Evolutionary conservation across 495 filamentous ascomycete genomes (phyloP), one percentile per base, ranked within the genome.

Genomic region (Trichodelitschia bisporula): DNA sequence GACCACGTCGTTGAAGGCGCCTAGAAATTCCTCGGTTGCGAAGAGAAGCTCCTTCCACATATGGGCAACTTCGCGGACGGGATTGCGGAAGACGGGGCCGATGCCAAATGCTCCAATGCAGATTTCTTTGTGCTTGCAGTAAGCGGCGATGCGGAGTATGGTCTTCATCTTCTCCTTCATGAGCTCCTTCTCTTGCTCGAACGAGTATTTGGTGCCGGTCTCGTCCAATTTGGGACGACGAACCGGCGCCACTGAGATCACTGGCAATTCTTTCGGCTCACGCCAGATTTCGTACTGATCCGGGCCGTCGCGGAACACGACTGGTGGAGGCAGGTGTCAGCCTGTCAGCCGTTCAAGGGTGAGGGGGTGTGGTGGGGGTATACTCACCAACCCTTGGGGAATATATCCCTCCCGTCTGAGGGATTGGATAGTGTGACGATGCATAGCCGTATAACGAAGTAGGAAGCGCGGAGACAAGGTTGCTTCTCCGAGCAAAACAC

Each of bases 101-200:
- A 71, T 54, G 4, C 73, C 73, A 46, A 78, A 79, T 15, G 69
- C 67, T 13, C 72, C 71, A 30, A 78, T 59, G 38, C 69, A 68
- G 12, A 79, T 47, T 28, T 61, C 60, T 3, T 44, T 47, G 39
- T 72, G 66, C 13, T 54, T 50, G 33, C 64, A 59, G 34, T 59
- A 57, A 9, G 62, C 61, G 31, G 69, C 71, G 40, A 77, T 76
- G 18, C 71, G 57, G 8, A 78, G 61, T 4, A 72, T 60, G 3
- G 59, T 63, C 19, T 66, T 63, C 48, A 79, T 66, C 47, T 77
- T 77, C 36, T 76, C 68, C 36, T 53, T 58, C 52, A 77, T 69
- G 34, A 77, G 55, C 18, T 73, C 64, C 37, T 58, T 62, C 48
- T 79, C 73, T 31, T 66, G 53, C 5, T 53, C 49, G 45, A 80